Evolutionary conservation across 2,329 filamentous ascomycete genomes (phyloP), one percentile per base, ranked within the genome.

Genomic region (Ophiocordyceps australis): DNA sequence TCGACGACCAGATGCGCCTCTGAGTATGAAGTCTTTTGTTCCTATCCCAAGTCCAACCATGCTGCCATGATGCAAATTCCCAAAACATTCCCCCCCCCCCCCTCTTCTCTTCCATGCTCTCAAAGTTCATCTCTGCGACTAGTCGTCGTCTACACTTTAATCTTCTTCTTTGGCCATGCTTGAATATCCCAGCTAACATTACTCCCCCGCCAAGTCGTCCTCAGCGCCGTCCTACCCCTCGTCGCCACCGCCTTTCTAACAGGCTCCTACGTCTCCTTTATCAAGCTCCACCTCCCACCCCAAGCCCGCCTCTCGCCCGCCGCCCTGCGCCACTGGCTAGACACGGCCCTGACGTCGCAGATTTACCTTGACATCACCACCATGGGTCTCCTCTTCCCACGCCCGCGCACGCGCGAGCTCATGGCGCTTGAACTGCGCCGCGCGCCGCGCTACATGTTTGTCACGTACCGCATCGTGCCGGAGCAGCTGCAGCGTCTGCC

Each of bases 211-310:
- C 3, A 34, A 75, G 70, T 72, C 29, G 49, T 65, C 24, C 39
- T 66, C 26, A 68, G 62, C 32, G 70, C 74, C 36, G 44, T 74
- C 20, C 47, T 77, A 7, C 80, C 80, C 3, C 53, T 82, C 38
- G 30, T 68, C 19, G 67, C 73, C 39, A 59, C 81, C 14, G 56
- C 63, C 19, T 75, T 71, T 44, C 63, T 64, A 24, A 70, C 74
- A 3, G 59, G 67, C 1, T 76, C 80, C 4, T 79, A 77, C 40
- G 77, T 86, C 7, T 70, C 71, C 21, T 71, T 73, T 40, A 60
- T 89, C 31, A 69, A 78, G 46, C 52, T 89, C 25, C 63, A 65
- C 14, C 57, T 85, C 2, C 81, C 81, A 0, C 45, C 56, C 1
- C 65, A 63, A 35, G 77, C 75, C 11, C 67, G 76, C 23, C 48